These are phyloP conservation scores for Lentinula novae-zelandiae DNA, from an alignment of 1,284 basidiomycete genomes.

Conservation along the genomic window DNA sequence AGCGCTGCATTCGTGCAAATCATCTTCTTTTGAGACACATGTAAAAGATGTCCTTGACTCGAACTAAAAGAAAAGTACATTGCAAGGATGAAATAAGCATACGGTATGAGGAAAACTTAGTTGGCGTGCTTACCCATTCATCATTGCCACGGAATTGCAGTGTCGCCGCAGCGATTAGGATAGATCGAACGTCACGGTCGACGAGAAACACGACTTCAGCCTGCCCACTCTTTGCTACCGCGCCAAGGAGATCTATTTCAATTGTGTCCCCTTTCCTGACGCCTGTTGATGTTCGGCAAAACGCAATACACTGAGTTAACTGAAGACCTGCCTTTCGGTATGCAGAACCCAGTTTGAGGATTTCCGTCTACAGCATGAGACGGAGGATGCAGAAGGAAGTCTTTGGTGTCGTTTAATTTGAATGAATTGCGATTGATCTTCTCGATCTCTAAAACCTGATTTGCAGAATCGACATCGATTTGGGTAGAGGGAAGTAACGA, in stretches of 20 bases:
- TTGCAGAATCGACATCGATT: conserved; percentile 24
- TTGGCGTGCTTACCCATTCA: conserved; percentile 3
- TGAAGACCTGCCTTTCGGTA: conserved; percentile 33
- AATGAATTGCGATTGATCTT: conserved; percentile 29
- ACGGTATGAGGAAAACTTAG: background rate
- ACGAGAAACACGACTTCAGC: conserved; percentile 45
- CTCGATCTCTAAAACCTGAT: conserved; percentile 40
- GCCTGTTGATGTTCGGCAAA: conserved; percentile 1
- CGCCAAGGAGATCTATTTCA: conserved; percentile 37
- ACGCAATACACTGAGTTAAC: conserved; percentile 15
- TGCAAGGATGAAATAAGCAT: background rate
- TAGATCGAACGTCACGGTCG: conserved; percentile 32
- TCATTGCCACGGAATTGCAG: background rate
- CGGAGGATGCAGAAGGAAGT: conserved; percentile 44
- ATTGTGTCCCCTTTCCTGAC: conserved; percentile 44
- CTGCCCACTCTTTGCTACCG: conserved; percentile 22
- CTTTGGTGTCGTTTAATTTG: conserved; percentile 27
- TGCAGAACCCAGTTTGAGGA: conserved; percentile 45
- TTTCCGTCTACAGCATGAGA: conserved; percentile 55
- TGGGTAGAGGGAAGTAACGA: conserved; percentile 33
- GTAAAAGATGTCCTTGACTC: background rate
- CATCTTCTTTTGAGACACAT: background rate
- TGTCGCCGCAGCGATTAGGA: conserved; percentile 37
- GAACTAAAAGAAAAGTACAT: background rate
- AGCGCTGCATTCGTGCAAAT: conserved; percentile 2